Evolutionary conservation across 2,329 filamentous ascomycete species (phyloP).

Genomic region (Knufia fluminis): DNA sequence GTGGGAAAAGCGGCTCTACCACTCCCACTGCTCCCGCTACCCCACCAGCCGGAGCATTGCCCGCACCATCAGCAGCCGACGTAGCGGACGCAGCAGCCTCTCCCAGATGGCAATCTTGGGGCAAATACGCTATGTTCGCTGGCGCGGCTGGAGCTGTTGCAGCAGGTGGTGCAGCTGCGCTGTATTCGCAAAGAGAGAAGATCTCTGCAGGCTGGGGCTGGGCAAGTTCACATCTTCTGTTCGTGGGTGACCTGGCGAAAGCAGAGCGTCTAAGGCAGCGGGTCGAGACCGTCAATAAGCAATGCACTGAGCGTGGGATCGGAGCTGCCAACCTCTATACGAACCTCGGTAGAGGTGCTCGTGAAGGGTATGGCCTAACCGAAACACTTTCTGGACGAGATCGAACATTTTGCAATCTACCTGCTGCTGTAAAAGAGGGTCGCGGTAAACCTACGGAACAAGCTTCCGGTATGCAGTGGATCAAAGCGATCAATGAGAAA

Average conservation of each 20-base stretch:
- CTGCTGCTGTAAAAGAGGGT: slow-evolving; percentile 28
- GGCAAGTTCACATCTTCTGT: slow-evolving; percentile 85
- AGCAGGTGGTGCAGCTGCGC: slow-evolving; percentile 70
- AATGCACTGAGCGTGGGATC: slow-evolving; percentile 28
- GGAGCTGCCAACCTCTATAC: slow-evolving; percentile 75
- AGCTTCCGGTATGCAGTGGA: slow-evolving; percentile 49
- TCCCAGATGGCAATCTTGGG: slow-evolving; percentile 66
- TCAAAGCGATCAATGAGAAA: slow-evolving; percentile 65
- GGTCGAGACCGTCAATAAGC: slow-evolving; percentile 58
- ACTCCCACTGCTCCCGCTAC: slow-evolving; percentile 16
- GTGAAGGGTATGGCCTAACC: slow-evolving; percentile 35
- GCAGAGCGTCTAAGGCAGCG: slow-evolving; percentile 70
- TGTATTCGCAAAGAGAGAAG: slow-evolving; percentile 76
- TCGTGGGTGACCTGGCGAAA: slow-evolving; percentile 81
- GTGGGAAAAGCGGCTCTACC: slow-evolving; percentile 25
- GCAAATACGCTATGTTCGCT: slow-evolving; percentile 74
- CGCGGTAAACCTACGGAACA: slow-evolving; percentile 18
- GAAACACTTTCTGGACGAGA: slow-evolving; percentile 46
- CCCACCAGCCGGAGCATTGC: slow-evolving; percentile 19
- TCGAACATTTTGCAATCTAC: slow-evolving; percentile 82
- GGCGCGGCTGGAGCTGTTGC: slow-evolving; percentile 73
- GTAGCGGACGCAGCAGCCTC: slow-evolving; percentile 37
- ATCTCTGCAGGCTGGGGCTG: slow-evolving; percentile 68
- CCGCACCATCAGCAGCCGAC: slow-evolving; percentile 28
- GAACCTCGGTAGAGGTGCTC: slow-evolving; percentile 61